Conservation (phyloP, 2,329 filamentous ascomycete species). For the Phaeosphaeriaceae sp. region DNA sequence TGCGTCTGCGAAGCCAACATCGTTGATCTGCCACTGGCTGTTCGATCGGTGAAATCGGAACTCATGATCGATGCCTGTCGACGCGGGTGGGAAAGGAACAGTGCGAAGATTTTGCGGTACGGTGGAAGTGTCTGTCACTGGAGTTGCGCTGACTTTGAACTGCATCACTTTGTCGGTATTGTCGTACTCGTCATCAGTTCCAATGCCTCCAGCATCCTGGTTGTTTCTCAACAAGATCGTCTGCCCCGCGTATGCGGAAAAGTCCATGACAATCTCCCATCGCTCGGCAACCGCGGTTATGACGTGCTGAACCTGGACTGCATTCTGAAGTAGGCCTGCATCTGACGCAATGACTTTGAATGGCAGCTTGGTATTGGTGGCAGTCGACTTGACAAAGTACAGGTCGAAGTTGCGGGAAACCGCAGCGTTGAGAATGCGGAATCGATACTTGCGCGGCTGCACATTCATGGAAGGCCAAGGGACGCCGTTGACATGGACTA, state of each 20-base stretch:
- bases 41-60: conserved; percentile 42
- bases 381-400: conserved; percentile 51
- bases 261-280: conserved; percentile 66
- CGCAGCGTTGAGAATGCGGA: conserved; percentile 59
- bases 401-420: conserved; percentile 53
- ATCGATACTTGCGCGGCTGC: conserved; percentile 65
- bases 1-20: conserved; percentile 38
- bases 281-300: conserved; percentile 62
- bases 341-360: conserved; percentile 65
- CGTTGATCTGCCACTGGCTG: conserved; percentile 42
- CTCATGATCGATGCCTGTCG: conserved; percentile 31
- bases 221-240: conserved; percentile 56
- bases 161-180: conserved; percentile 49
- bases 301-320: conserved; percentile 52
- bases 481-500: conserved; percentile 65
- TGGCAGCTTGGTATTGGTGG: conserved; percentile 46
- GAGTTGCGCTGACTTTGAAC: conserved; percentile 54
- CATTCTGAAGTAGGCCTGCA: conserved; percentile 46
- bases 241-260: conserved; percentile 57
- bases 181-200: conserved; percentile 56
- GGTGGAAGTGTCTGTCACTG: conserved; percentile 32
- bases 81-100: conserved; percentile 36
- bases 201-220: conserved; percentile 47
- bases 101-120: conserved; percentile 27
- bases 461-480: conserved; percentile 65